A percentile compares a stretch with the other conserved stretches of the same genome.
These are phyloP conservation scores for Xylariales sp. DNA, from an alignment of 2,329 filamentous ascomycete genomes.

Conservation along the genomic window DNA sequence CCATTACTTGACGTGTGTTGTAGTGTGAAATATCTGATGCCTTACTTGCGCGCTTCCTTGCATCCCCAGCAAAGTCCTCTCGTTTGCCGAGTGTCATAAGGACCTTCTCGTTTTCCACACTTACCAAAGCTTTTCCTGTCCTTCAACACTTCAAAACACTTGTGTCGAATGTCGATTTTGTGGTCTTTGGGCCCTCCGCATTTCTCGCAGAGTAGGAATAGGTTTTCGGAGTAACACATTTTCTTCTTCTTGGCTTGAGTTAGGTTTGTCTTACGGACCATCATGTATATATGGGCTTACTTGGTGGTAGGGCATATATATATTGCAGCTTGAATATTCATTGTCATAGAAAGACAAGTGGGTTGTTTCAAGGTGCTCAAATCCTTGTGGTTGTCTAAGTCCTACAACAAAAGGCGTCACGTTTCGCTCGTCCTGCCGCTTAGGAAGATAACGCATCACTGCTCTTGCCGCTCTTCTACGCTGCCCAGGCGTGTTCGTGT, in stretches of 20 bases:
- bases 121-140: conserved; percentile 8
- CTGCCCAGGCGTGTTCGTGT: no score
- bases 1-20: neutral
- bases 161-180: conserved; percentile 8
- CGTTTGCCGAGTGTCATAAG: conserved; percentile 9
- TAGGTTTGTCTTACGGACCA: no score
- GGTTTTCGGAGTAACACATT: conserved; percentile 15
- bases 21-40: neutral
- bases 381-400: no score
- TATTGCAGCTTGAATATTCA: no score
- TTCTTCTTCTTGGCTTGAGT: neutral
- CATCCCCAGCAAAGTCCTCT: conserved; percentile 1
- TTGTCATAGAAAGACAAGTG: no score
- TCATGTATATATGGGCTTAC: neutral
- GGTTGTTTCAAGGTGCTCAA: no score
- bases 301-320: neutral
- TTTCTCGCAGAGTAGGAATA: conserved; percentile 5
- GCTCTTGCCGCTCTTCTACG: no score
- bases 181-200: conserved; percentile 4
- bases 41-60: neutral
- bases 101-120: conserved; percentile 13
- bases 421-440: no score
- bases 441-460: no score
- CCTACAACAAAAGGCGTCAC: no score
- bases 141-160: conserved; percentile 14